Evolutionary conservation across 225 moss, liverwort and hornwort genomes (phyloP), one percentile per base, ranked within the genome.

Genomic region (Pseudisothecium myosuroides): DNA sequence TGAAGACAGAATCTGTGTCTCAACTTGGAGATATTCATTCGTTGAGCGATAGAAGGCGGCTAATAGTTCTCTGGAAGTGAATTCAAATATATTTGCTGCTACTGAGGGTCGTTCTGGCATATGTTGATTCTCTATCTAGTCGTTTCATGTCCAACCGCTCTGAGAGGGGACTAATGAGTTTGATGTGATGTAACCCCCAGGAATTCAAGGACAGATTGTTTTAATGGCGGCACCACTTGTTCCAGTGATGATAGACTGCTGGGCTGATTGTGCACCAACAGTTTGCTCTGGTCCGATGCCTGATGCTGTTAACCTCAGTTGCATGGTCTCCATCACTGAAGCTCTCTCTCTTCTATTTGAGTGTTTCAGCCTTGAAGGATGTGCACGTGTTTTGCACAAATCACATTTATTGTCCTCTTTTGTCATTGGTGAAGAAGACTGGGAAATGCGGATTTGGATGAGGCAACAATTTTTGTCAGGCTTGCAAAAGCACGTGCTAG

Each of bases 251-350:
- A 92, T 97, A 90, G 96, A 99, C 67, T 97, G 98, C 91, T 99
- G 98, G 98, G 94, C 97, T 90, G 96, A 96, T 84, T 97, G 94
- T 90, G 92, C 95, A 83, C 97, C 98, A 49, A 93, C 96, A 80
- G 97, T 97, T 78, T 96, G 95, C 90, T 95, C 85, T 84, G 95
- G 93, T 49, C 96, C 96, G 61, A 94, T 90, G 89, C 98, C 98
- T 89, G 98, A 99, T 89, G 89, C 88, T 84, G 93, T 83, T 69
- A 95, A 95, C 87, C 96, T 99, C 41, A 94, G 95, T 86, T 96
- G 95, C 90, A 94, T 99, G 96, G 92, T 97, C 66, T 90, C 91
- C 72, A 93, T 97, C 89, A 93, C 95, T 52, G 93, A 94, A 88
- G 95, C 96, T 81, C 95, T 99, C 39, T 94, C 93, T 74, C 94